Base-by-base conservation (phyloP, 768 basidiomycete species). In the Termitomyces sp. region DNA sequence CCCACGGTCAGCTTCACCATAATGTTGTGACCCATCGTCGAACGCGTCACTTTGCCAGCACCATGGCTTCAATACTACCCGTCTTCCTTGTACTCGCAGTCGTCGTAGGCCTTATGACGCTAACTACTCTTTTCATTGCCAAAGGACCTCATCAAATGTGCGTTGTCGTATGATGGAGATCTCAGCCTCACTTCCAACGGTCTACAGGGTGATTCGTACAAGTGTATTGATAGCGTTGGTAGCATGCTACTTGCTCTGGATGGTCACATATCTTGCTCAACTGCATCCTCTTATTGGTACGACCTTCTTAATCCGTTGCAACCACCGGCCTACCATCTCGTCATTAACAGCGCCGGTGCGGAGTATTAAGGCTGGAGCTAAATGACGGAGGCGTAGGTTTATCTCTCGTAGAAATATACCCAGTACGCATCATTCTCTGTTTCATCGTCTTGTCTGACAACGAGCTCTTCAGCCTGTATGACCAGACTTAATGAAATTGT, bases 191-290 rank as follows among this genome's bases (percentile, higher is more conserved):
- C 30, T 58, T 33, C 51, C 16, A 59, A 20, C 12, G 14, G 32
- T 35, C n/a, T 44, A 44, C 72, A 98, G 95, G 59, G 82, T 95
- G 54, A 82, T 95, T 63, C 89, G 95, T 64, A 89, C 93, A 2
- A 82, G 81, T 62, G 69, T 93, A 50, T 79, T 93, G 76, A 82
- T 98, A 61, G 82, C 91, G 2, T 73, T 98, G 18, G 77, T 84
- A 3, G 88, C 83, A 57, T 95, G 92, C 74, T 98, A 95, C 77
- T 83, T 98, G 66, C 88, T 98, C 86, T 98, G 95, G 95, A 89
- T 89, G 76, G 85, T 96, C 68, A 95, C 95, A n/a, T 98, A 96
- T 74, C 80, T 97, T 70, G 94, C 95, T 1, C 95, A 98, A 69
- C 72, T 97, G 53, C 87, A 98, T 69, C 95, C 95, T 40, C 80